Evolutionary conservation across 2,329 filamentous ascomycete species (phyloP), one percentile per base, ranked within the genome.

Genomic region (Truncatella angustata): DNA sequence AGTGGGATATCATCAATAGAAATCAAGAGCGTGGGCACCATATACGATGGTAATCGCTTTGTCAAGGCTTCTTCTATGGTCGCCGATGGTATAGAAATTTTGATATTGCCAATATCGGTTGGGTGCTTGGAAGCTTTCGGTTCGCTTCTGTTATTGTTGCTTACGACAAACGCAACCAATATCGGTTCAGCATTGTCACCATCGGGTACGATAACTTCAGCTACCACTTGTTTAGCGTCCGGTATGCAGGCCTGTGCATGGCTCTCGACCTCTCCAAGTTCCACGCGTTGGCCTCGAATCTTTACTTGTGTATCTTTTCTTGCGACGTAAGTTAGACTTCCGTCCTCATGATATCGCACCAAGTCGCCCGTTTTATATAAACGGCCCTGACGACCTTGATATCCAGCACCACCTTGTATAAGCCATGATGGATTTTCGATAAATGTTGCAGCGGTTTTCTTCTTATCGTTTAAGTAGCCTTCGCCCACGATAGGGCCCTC

Each of bases 11-110:
- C 11, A 12, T 9, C 35, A 4, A 50, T 4, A 18, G 49, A 37
- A 21, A 50, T 20, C 21, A 24, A 50, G n/a, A 34, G 20, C 14
- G 49, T 32, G 11, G 49, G 49, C n/a, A 50, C 30, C 20, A 36
- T 36, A 24, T 43, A 44, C 3, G 49, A 20, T 9, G 35, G 35
- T 39, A 39, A 7, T n/a, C 7, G 6, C 6, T 39, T 5, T 14
- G 35, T 6, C 6, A 39, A 20, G 7, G 7, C 6, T 14, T 14
- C 35, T 7, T 39, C 7, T 6, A 20, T 20, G 7, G 11, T 9
- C 18, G 7, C 18, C 7, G 18, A n/a, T n/a, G n/a, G n/a, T n/a
- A n/a, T n/a, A n/a, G n/a, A n/a, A n/a, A n/a, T n/a, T n/a, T n/a
- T n/a, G n/a, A n/a, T n/a, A n/a, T n/a, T n/a, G n/a, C n/a, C n/a